Evolutionary conservation across 768 basidiomycete genomes (phyloP), one percentile per base, ranked within the genome.

Genomic region (Lentinus brumalis): DNA sequence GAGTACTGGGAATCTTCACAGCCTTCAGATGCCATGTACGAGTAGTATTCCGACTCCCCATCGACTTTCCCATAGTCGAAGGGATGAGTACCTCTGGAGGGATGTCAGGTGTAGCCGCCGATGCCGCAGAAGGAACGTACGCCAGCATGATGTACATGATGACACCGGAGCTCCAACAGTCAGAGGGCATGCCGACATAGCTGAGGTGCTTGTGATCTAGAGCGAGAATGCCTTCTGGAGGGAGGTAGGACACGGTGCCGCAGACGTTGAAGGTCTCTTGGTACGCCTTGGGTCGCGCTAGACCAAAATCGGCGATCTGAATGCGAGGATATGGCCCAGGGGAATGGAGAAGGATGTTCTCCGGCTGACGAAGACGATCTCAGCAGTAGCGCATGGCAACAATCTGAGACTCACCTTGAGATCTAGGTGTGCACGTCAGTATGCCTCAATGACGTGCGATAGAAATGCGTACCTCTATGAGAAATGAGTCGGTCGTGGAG

Each of bases 301-400:
- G 83, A 9, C 92, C 92, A 69, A 94, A 94, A 72, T 94, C 92
- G 18, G 92, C 92, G 41, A 94, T 87, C 53, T 91, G 80, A 42
- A 94, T 86, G 42, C 88, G 89, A 52, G 92, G 92, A 69, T 92
- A 94, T 3, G 90, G 84, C 10, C 92, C 92, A n/a, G 92, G 90
- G 5, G 83, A 79, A 66, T 86, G 78, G 4, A 94, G 79, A 14
- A 94, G 78, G 42, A 94, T 89, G 65, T 94, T 94, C 75, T 94
- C 92, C 30, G 92, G 92, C 91, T 75, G 50, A 21, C 64, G 35
- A 11, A 31, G 29, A 21, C 16, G 14, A 12, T 6, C 30, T 15
- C 2, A 49, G n/a, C 9, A 12, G 21, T 4, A 46, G 1, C 30
- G 16, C 5, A 26, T 35, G 35, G 3, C 11, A 35, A 11, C 11